Conservation (phyloP, 139 green algal genomes). For the Coelastrella sp. region DNA sequence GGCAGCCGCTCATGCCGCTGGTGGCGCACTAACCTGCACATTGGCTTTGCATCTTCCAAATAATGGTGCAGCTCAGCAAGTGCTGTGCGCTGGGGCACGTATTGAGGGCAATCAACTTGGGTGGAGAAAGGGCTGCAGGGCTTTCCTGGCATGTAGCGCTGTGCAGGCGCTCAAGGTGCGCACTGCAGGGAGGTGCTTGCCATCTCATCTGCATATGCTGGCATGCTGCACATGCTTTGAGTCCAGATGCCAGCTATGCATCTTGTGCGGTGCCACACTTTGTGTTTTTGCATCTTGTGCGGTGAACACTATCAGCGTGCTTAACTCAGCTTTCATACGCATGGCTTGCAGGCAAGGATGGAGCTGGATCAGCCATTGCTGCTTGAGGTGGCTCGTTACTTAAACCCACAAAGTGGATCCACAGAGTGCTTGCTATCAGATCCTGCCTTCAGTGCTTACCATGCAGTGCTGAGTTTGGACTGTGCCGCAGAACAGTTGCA, state of each 20-base stretch:
- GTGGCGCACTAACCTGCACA: not conserved
- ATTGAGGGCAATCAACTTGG: not conserved
- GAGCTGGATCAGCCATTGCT: slow-evolving; percentile 35
- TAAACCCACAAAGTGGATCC: not conserved
- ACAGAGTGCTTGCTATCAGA: slow-evolving; percentile 13
- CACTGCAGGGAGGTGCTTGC: not conserved
- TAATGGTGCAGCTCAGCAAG: not conserved
- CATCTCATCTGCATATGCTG: not conserved
- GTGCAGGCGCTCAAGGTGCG: slow-evolving; percentile 36
- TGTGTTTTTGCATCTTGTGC: not conserved
- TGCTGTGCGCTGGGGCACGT: slow-evolving; percentile 9
- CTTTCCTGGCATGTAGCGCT: not conserved
- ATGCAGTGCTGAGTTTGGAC: slow-evolving; percentile 31
- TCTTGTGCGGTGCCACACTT: not conserved
- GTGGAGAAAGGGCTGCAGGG: slow-evolving; percentile 11
- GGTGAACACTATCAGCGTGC: not conserved
- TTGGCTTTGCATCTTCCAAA: slow-evolving; percentile 21
- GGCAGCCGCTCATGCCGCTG: not conserved
- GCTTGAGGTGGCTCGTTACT: slow-evolving; percentile 35
- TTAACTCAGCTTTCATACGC: not conserved
- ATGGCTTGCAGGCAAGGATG: not conserved
- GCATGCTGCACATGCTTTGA: not conserved
- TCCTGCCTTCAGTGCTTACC: slow-evolving; percentile 38
- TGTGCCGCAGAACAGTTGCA: slow-evolving; percentile 42
- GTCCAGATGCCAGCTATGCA: not conserved